Percentiles rank a stretch among this genome's conserved stretches.
Conservation (phyloP, 1,284 basidiomycete species). For the Mrakiaceae sp. region DNA sequence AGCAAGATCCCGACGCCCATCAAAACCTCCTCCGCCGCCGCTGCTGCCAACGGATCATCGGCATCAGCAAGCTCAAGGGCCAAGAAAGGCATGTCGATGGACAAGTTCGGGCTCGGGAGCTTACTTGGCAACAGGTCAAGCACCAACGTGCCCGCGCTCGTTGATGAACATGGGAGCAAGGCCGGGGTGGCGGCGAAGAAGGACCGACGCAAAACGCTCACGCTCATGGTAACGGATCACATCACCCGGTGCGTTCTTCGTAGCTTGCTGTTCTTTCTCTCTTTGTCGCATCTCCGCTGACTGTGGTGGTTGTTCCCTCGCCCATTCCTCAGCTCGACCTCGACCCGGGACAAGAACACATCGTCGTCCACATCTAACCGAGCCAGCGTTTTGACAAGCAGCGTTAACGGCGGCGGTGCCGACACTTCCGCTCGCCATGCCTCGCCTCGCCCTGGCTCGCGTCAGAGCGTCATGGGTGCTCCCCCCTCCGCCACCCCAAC, state of each 20-base stretch:
- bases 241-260: constrained; percentile 45
- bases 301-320: neutral
- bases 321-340: neutral
- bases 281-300: neutral
- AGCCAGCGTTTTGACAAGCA: no score
- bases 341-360: neutral
- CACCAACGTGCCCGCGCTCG: constrained; percentile 6
- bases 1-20: neutral
- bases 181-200: constrained; percentile 31
- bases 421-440: no score
- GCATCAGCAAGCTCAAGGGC: constrained; percentile 20
- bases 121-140: constrained; percentile 39
- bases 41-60: neutral
- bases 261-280: neutral
- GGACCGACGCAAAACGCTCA: constrained; percentile 63
- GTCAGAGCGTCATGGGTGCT: no score
- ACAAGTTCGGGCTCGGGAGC: constrained; percentile 61
- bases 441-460: no score
- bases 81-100: constrained; percentile 50
- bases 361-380: no score
- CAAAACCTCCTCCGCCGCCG: neutral
- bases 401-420: no score
- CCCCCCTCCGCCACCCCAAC: no score
- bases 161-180: neutral
- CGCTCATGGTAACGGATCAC: constrained; percentile 62